Percentiles rank a stretch among this genome's conserved stretches.
phyloP scores from a whole-genome alignment of 192 early-diverging fungal species.

The Backusella sp. region DNA sequence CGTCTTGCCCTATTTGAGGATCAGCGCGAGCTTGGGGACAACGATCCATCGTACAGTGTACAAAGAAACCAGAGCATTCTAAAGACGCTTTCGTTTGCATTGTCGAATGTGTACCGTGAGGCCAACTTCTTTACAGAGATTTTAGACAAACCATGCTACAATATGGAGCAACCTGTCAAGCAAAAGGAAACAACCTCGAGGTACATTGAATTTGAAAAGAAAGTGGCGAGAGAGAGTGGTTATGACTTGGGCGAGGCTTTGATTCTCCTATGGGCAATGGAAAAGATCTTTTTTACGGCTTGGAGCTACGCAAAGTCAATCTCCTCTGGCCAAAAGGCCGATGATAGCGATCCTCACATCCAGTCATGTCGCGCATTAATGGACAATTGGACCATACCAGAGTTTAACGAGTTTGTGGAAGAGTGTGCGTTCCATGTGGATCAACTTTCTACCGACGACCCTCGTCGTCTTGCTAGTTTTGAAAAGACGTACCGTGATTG shows the following conservation, averaged over 20 bases:
- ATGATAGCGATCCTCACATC: neutral
- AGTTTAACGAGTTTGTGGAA: conserved; percentile 24
- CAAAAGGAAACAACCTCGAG: conserved; percentile 1
- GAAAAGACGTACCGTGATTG: conserved; percentile 18
- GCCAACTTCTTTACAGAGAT: conserved; percentile 21
- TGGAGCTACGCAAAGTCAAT: conserved; percentile 24
- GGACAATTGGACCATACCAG: conserved; percentile 18
- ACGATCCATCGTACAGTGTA: neutral
- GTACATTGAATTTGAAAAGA: conserved; percentile 26
- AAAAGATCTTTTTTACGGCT: conserved; percentile 23
- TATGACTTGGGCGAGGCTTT: conserved; percentile 19
- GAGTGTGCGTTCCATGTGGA: conserved; percentile 15
- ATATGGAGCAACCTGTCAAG: neutral
- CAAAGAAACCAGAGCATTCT: neutral
- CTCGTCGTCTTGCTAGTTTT: neutral
- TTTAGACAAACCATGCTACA: neutral
- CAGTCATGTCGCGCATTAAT: conserved; percentile 18
- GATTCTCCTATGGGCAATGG: conserved; percentile 26
- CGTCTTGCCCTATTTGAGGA: conserved; percentile 6
- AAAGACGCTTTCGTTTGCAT: conserved; percentile 17
- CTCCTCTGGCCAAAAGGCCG: neutral
- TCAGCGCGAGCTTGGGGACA: neutral
- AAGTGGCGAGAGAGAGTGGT: conserved; percentile 8
- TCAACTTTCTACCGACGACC: neutral
- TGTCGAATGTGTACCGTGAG: conserved; percentile 22